A percentile compares a stretch with the other conserved stretches of the same genome.
phyloP scores from a whole-genome alignment of 371 early-diverging fungal species.

The Circinella minor region DNA sequence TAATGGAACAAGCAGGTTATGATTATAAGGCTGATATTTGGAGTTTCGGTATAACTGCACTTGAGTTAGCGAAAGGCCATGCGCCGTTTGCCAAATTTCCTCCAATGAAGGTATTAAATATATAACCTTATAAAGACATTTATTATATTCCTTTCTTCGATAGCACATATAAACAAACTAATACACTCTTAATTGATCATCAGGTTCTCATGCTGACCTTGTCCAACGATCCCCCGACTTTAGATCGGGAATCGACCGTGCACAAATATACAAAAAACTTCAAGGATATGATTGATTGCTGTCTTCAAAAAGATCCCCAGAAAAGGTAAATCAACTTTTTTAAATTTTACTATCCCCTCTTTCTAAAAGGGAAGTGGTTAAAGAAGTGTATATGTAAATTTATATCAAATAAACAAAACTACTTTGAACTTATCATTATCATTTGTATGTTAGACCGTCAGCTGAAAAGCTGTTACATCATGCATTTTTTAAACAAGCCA shows the following conservation, averaged over 20 bases:
- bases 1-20: slow-evolving; percentile 81
- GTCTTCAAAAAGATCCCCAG: slow-evolving; percentile 82
- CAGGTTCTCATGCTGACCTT: slow-evolving; percentile 90
- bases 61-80: slow-evolving; percentile 91
- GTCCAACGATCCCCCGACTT: slow-evolving; percentile 86
- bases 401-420: too few species aligned
- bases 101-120: slow-evolving; percentile 75
- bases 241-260: slow-evolving; percentile 76
- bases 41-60: slow-evolving; percentile 91
- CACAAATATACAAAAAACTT: slow-evolving; percentile 79
- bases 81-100: slow-evolving; percentile 94
- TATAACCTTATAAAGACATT: not conserved
- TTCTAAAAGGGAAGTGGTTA: too few species aligned
- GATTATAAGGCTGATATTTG: slow-evolving; percentile 93
- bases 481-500: slow-evolving; percentile 84
- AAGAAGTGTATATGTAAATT: too few species aligned
- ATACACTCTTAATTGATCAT: not conserved
- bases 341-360: not conserved
- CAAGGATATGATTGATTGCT: slow-evolving; percentile 87
- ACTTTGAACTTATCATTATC: too few species aligned
- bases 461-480: slow-evolving; percentile 81
- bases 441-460: slow-evolving; percentile 61
- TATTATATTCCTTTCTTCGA: too few species aligned
- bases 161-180: too few species aligned
- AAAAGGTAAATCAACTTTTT: slow-evolving; percentile 59